These are phyloP conservation scores for Lentinus polychrous DNA, from an alignment of 1,284 basidiomycete species.

Conservation along the genomic window DNA sequence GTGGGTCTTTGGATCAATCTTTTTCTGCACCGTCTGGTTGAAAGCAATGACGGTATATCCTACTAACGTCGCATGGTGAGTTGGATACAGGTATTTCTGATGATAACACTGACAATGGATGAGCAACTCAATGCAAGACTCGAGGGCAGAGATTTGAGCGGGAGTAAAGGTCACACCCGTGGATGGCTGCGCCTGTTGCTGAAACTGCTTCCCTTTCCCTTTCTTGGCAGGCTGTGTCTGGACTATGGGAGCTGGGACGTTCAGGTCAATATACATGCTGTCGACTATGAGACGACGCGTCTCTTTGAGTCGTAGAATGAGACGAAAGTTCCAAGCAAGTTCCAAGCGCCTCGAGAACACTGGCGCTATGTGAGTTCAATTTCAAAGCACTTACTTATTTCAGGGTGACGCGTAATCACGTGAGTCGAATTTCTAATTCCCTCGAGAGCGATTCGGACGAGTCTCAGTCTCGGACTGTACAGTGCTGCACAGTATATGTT, in stretches of 20 bases:
- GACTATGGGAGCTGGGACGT: constrained; percentile 30
- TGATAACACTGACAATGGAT: constrained; percentile 32
- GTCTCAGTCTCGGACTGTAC: too few species aligned
- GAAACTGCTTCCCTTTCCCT: constrained; percentile 36
- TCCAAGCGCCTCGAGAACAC: too few species aligned
- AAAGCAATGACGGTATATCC: constrained; percentile 74
- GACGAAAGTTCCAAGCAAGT: too few species aligned
- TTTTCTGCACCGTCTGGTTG: constrained; percentile 60
- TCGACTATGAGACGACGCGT: too few species aligned
- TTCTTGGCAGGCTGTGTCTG: constrained; percentile 14
- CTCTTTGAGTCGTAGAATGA: too few species aligned
- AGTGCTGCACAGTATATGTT: too few species aligned
- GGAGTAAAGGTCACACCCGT: constrained; percentile 25
- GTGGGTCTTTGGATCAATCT: constrained; percentile 62
- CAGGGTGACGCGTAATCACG: too few species aligned
- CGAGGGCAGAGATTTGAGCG: constrained; percentile 33
- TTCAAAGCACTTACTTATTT: too few species aligned
- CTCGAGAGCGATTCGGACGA: too few species aligned
- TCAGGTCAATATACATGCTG: constrained; percentile 26
- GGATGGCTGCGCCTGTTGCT: constrained; percentile 18
- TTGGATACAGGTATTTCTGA: not conserved
- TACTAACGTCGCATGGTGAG: constrained; percentile 39
- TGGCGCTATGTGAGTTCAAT: too few species aligned
- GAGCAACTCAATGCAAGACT: constrained; percentile 37
- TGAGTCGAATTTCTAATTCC: too few species aligned